Base-by-base conservation (phyloP, 2,329 filamentous ascomycete genomes). In the Zymoseptoria brevis region DNA sequence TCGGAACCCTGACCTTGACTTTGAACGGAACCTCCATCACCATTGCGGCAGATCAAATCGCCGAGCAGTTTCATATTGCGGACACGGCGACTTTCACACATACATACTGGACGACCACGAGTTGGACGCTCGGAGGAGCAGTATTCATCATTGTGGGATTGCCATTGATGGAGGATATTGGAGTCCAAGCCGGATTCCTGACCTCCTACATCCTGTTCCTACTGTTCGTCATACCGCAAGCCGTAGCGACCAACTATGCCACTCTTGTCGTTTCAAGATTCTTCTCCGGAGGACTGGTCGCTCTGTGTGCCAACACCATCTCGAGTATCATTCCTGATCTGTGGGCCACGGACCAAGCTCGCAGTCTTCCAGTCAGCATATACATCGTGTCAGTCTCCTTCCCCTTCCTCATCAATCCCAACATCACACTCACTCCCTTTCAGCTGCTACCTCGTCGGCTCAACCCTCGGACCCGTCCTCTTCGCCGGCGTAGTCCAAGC, bases 11-110 rank as follows among this genome's bases (percentile, higher is more conserved):
- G 11, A 63, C 69, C 11, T 66, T 72, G 8, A 66, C 71, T 19
- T 56, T 75, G 21, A 75, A 76, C 53, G 73, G 72, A 19, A 75
- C 73, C 2, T 67, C 68, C 6, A 71, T 75, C 41, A 71, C 74
- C 1, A 68, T 72, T 11, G 73, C 73, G 9, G 67, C 69, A 5
- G 60, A 61, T 29, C 64, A 69, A 45, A 72, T 75, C 62, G 71
- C 71, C 54, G 55, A 60, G 7, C 59, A 68, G 5, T 75, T 75
- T 61, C 56, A 63, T 16, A 60, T 75, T 57, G 67, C 62, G 54
- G 74, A 76, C 60, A 68, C 68, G 4, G 51, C 60, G 2, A 53
- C 58, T 19, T 75, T 76, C 55, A 70, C 72, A n/a, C 66, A 75
- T 60, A 74, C 69, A 41, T 75, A 73, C 68, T 76, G 73, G 73